A percentile compares a stretch with the other conserved stretches of the same genome.
These are phyloP conservation scores for Saccharum officinarum DNA, from an alignment of 176 grass and related monocot species.

Conservation along the genomic window DNA sequence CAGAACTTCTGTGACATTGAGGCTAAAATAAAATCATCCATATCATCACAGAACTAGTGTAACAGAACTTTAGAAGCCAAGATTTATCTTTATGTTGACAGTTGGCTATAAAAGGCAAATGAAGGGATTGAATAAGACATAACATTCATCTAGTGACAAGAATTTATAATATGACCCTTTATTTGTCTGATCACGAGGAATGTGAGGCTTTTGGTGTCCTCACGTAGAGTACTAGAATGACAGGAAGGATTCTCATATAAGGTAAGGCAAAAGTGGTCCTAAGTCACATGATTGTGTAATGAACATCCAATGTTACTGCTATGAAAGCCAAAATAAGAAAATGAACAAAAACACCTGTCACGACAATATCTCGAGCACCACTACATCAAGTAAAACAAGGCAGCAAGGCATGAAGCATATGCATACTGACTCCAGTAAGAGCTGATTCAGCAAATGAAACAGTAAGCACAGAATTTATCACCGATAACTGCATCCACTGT, in stretches of 20 bases:
- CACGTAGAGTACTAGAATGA: conserved; percentile 8
- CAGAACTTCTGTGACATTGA: background rate
- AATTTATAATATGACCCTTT: background rate
- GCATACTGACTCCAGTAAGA: background rate
- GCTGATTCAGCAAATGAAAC: background rate
- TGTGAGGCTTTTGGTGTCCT: background rate
- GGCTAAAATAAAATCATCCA: background rate
- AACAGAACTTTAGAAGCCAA: background rate
- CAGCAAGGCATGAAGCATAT: background rate
- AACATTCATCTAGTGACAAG: background rate
- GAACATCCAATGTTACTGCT: conserved; percentile 22
- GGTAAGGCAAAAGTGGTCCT: conserved; percentile 36
- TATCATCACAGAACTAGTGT: background rate
- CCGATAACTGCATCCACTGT: background rate
- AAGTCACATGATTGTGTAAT: conserved; percentile 39
- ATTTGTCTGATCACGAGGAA: conserved; percentile 29
- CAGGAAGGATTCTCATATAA: conserved; percentile 20
- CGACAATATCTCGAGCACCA: background rate
- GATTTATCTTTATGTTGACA: background rate
- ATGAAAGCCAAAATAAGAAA: conserved; percentile 33
- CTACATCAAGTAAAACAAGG: conserved; percentile 12
- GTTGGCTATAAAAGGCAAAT: background rate
- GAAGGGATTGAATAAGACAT: background rate
- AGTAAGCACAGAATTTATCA: background rate
- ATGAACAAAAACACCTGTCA: conserved; percentile 14